Evolutionary conservation across 192 early-diverging fungal genomes (phyloP).

Genomic region (Irineochytrium annulatum): DNA sequence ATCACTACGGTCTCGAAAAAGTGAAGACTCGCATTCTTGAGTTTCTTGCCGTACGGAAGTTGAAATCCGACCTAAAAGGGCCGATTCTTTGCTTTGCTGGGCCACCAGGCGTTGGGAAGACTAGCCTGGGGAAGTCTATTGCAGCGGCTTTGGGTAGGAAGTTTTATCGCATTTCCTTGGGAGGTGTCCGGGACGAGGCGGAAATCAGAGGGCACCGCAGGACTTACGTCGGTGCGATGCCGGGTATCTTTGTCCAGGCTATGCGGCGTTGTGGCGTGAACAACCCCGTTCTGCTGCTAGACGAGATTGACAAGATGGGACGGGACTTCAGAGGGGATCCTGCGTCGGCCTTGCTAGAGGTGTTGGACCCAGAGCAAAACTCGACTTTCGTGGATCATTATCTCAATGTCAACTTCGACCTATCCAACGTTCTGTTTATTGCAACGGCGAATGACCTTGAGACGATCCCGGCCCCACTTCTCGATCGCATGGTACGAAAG

Average conservation of each 20-base stretch:
- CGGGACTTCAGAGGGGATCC: slow-evolving; percentile 71
- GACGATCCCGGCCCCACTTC: slow-evolving; percentile 70
- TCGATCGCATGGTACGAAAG: slow-evolving; percentile 76
- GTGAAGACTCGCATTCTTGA: slow-evolving; percentile 81
- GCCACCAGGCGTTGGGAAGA: slow-evolving; percentile 70
- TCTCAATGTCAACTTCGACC: slow-evolving; percentile 60
- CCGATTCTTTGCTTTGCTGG: slow-evolving; percentile 66
- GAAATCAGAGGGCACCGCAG: slow-evolving; percentile 84
- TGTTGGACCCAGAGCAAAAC: slow-evolving; percentile 86
- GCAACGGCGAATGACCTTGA: slow-evolving; percentile 77
- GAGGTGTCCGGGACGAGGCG: slow-evolving; percentile 82
- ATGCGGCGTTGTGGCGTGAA: slow-evolving; percentile 63
- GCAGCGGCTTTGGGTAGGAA: slow-evolving; percentile 69
- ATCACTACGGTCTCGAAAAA: slow-evolving; percentile 78
- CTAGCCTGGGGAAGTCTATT: slow-evolving; percentile 75
- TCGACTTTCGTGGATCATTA: slow-evolving; percentile 78
- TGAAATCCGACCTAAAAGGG: slow-evolving; percentile 68
- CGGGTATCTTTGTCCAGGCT: slow-evolving; percentile 74
- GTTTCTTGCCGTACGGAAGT: slow-evolving; percentile 76
- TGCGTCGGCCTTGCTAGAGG: slow-evolving; percentile 75
- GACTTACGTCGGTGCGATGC: slow-evolving; percentile 83
- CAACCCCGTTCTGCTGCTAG: slow-evolving; percentile 76
- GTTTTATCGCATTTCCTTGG: slow-evolving; percentile 78
- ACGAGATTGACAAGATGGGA: slow-evolving; percentile 83
- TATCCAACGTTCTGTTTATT: slow-evolving; percentile 72